These are phyloP conservation scores for Macadamia integrifolia DNA, from an alignment of 164 flowering plant genomes.

Conservation along the genomic window DNA sequence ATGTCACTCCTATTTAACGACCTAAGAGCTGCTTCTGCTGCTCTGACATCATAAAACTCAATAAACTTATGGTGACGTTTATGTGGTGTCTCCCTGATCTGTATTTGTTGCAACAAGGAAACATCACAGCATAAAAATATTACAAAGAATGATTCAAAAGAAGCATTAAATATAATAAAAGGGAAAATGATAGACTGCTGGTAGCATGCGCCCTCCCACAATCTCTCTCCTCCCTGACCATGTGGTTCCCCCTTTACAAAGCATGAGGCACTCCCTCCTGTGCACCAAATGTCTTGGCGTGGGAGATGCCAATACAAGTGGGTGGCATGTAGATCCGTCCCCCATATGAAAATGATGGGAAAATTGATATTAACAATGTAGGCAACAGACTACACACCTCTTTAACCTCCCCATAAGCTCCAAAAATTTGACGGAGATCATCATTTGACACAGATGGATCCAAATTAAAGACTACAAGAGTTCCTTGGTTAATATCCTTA, in stretches of 20 bases:
- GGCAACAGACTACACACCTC: conserved; percentile 47
- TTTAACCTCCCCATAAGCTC: conserved; percentile 89
- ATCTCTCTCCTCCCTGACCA: no score
- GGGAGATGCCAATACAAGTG: no score
- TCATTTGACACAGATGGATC: conserved; percentile 94
- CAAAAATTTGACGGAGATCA: conserved; percentile 81
- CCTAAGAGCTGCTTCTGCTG: conserved; percentile 88
- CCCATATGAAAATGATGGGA: background rate
- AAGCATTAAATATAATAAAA: background rate
- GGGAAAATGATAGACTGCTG: background rate
- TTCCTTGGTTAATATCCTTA: conserved; percentile 95
- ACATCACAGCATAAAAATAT: conserved; percentile 10
- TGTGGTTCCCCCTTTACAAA: no score
- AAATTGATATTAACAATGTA: background rate
- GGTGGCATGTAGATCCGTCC: no score
- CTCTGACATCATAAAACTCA: conserved; percentile 96
- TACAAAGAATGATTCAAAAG: conserved; percentile 3
- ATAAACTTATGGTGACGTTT: conserved; percentile 94
- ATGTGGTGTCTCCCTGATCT: conserved; percentile 98
- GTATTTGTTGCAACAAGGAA: conserved; percentile 20
- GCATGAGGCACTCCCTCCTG: no score
- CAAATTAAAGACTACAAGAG: conserved; percentile 88
- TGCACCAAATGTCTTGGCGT: no score
- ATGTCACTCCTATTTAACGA: conserved; percentile 89
- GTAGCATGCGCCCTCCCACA: no score